Percentiles rank a stretch among this genome's conserved stretches.
Evolutionary conservation across 192 early-diverging fungal species (phyloP).

Genomic region (Coemansia sp.): DNA sequence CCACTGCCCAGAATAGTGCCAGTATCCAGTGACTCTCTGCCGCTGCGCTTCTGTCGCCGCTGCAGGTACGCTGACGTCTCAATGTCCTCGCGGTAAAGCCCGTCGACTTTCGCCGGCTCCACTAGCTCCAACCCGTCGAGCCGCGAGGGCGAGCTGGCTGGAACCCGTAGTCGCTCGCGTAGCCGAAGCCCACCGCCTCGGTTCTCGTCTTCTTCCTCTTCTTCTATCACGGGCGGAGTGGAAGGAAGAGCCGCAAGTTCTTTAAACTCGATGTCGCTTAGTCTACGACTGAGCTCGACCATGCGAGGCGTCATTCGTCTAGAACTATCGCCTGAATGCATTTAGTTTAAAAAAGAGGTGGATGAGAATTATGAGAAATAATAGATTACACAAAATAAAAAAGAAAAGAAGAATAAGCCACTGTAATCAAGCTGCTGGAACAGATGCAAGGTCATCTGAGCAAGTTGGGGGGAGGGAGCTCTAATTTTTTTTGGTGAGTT

Average conservation of each 20-base stretch:
- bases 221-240: background rate
- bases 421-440: background rate
- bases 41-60: constrained; percentile 25
- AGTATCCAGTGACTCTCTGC: background rate
- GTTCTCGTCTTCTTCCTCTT: constrained; percentile 12
- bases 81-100: constrained; percentile 32
- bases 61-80: constrained; percentile 47
- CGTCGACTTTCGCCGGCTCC: constrained; percentile 54
- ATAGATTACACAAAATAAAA: background rate
- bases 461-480: background rate
- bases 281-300: constrained; percentile 47
- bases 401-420: background rate
- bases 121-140: constrained; percentile 53
- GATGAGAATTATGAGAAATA: background rate
- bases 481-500: background rate
- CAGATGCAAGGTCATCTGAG: constrained; percentile 2
- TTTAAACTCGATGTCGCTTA: constrained; percentile 44
- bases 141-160: constrained; percentile 38
- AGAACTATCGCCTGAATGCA: background rate
- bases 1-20: background rate
- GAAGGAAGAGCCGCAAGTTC: background rate
- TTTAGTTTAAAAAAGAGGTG: background rate
- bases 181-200: constrained; percentile 11
- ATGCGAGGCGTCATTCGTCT: constrained; percentile 48
- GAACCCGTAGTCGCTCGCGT: constrained; percentile 39